Evolutionary conservation across 1,284 basidiomycete genomes (phyloP).

Genomic region (Ustilago hordei): DNA sequence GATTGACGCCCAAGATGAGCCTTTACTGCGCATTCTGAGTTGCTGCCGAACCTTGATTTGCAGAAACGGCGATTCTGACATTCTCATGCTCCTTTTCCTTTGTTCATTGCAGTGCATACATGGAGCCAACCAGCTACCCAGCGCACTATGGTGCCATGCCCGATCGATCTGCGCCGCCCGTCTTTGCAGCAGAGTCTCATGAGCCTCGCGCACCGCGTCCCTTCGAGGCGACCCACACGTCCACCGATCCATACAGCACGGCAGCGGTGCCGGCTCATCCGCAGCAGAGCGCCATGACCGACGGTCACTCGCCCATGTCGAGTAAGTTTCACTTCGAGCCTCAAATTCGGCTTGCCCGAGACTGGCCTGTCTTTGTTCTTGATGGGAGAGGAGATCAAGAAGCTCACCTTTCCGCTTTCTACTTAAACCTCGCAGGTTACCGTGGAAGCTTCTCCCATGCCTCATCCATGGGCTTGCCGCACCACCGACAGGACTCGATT

Average conservation of each 20-base stretch:
- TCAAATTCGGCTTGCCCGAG: background rate
- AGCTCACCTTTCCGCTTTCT: conserved; percentile 7
- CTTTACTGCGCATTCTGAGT: background rate
- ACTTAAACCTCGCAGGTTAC: conserved; percentile 23
- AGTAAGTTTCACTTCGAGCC: conserved; percentile 22
- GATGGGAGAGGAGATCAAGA: background rate
- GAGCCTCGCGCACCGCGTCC: conserved; percentile 51
- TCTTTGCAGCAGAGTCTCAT: conserved; percentile 41
- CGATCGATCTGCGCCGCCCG: conserved; percentile 37
- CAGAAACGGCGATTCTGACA: conserved; percentile 4
- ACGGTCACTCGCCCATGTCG: conserved; percentile 46
- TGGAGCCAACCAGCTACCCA: conserved; percentile 45
- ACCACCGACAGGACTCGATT: conserved; percentile 49
- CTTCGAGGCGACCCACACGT: conserved; percentile 32
- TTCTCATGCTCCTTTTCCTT: background rate
- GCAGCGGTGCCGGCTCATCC: conserved; percentile 31
- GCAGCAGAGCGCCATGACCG: conserved; percentile 30
- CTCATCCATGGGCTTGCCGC: conserved; percentile 40
- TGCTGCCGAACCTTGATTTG: background rate
- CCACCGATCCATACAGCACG: conserved; percentile 35
- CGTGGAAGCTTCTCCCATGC: conserved; percentile 50
- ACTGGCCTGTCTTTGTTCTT: background rate
- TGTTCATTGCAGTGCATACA: conserved; percentile 33
- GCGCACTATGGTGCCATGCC: conserved; percentile 42
- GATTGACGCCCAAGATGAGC: conserved; percentile 1